Evolutionary conservation across 2,329 filamentous ascomycete genomes (phyloP).

Genomic region (Nemania bipapillata): DNA sequence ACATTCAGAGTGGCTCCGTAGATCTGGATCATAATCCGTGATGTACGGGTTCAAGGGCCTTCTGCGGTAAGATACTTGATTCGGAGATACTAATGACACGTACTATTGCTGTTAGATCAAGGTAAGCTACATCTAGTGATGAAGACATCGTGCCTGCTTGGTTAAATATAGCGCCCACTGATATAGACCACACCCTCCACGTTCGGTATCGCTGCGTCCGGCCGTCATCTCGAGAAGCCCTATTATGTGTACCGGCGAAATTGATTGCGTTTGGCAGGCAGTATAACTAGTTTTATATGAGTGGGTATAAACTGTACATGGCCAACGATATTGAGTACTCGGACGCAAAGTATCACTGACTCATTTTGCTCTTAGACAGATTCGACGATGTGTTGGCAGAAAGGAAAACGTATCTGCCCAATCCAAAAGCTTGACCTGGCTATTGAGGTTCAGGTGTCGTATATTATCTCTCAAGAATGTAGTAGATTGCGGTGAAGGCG

Average conservation of each 20-base stretch:
- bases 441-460: background rate
- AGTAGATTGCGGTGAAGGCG: background rate
- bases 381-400: conserved; percentile 11
- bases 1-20: conserved; percentile 20
- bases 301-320: conserved; percentile 8
- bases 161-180: conserved; percentile 17
- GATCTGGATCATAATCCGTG: conserved; percentile 26
- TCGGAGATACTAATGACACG: conserved; percentile 18
- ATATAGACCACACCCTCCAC: conserved; percentile 16
- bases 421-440: conserved; percentile 1
- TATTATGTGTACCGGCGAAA: background rate
- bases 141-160: conserved; percentile 21
- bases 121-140: background rate
- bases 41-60: conserved; percentile 34
- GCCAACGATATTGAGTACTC: background rate
- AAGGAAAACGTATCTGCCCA: background rate
- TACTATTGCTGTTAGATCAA: conserved; percentile 24
- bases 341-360: conserved; percentile 3
- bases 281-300: conserved; percentile 8
- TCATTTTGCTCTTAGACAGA: conserved; percentile 9
- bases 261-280: background rate
- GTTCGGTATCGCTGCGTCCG: conserved; percentile 3
- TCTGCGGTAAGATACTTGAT: conserved; percentile 27
- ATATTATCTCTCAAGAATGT: background rate
- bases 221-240: conserved; percentile 2